Conservation (phyloP, 2,329 filamentous ascomycete species). For the Diplodia intermedia region DNA sequence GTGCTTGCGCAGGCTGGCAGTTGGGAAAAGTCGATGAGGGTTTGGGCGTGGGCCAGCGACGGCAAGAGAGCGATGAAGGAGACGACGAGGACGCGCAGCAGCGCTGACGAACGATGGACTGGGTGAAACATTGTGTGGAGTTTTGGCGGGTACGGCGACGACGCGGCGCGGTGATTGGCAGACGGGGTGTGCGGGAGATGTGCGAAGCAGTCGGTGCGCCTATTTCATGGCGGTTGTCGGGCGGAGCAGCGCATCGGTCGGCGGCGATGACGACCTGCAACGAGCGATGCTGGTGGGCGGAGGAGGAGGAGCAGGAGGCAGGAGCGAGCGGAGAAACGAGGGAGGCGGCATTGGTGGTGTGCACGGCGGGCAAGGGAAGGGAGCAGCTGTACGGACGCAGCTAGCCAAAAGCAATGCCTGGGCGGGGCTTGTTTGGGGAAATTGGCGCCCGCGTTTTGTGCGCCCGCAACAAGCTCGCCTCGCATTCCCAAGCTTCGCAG, state of each 20-base stretch:
- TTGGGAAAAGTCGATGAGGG: conserved; percentile 39
- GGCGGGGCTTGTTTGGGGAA: conserved; percentile 23
- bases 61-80: neutral
- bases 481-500: conserved; percentile 17
- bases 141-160: conserved; percentile 5
- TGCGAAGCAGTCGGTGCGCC: conserved; percentile 5
- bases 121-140: conserved; percentile 27
- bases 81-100: conserved; percentile 5
- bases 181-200: conserved; percentile 16
- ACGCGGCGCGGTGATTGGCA: conserved; percentile 10
- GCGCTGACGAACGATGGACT: conserved; percentile 22
- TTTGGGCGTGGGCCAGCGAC: conserved; percentile 15
- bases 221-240: conserved; percentile 18
- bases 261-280: conserved; percentile 3
- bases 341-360: conserved; percentile 17
- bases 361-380: neutral
- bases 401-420: conserved; percentile 6
- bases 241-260: no score
- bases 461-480: conserved; percentile 7
- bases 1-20: conserved; percentile 47
- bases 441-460: conserved; percentile 24
- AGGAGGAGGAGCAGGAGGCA: neutral
- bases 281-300: neutral
- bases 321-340: neutral
- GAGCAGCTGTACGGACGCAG: neutral